These are phyloP conservation scores for Hyaloperonospora brassicae DNA, from an alignment of 352 stramenopile genomes.

Conservation along the genomic window DNA sequence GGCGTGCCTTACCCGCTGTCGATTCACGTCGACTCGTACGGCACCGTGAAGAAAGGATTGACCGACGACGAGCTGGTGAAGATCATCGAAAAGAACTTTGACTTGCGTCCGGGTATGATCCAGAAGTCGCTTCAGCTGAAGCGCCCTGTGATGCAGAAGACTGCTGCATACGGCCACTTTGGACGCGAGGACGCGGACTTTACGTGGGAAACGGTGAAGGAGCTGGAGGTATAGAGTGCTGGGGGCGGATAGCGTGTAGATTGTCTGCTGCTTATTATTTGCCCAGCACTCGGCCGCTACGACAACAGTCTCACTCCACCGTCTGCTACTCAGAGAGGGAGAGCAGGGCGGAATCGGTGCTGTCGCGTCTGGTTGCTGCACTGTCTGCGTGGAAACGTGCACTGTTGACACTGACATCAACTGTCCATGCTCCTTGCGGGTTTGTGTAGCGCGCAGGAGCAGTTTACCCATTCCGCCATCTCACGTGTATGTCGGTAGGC, in stretches of 20 bases:
- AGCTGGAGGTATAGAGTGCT: conserved; percentile 60
- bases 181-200: conserved; percentile 97
- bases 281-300: conserved; percentile 21
- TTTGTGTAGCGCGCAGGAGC: conserved; percentile 15
- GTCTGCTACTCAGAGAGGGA: conserved; percentile 27
- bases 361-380: conserved; percentile 18
- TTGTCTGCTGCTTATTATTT: conserved; percentile 37
- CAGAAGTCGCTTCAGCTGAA: conserved; percentile 97
- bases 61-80: conserved; percentile 94
- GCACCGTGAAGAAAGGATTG: conserved; percentile 92
- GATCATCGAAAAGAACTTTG: conserved; percentile 99
- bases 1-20: conserved; percentile 95
- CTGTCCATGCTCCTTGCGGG: conserved; percentile 30
- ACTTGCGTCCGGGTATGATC: conserved; percentile 96
- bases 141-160: conserved; percentile 97
- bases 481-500: conserved; percentile 22
- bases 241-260: conserved; percentile 27
- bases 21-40: conserved; percentile 97
- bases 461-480: conserved; percentile 28
- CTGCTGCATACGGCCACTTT: conserved; percentile 98
- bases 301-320: conserved; percentile 16
- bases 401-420: conserved; percentile 34
- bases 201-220: conserved; percentile 98
- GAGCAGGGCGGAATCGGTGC: conserved; percentile 28
- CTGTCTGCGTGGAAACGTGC: conserved; percentile 18